Base-by-base conservation (phyloP, 164 flowering plant genomes). In the Cinnamomum micranthum region DNA sequence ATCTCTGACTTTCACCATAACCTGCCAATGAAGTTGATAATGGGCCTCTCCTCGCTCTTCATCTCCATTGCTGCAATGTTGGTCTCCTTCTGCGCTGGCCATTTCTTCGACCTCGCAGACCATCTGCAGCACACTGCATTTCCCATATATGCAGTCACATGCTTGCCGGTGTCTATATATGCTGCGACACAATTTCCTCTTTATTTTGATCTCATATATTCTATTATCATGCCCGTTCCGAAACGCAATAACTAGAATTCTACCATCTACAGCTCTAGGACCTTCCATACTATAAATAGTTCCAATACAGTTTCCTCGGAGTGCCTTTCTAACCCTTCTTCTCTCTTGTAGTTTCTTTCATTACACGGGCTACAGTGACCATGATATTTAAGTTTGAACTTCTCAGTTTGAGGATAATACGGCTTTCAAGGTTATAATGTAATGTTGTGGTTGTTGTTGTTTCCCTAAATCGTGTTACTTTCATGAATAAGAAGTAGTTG, bases 41-140 rank as follows among this genome's bases (percentile, higher is more conserved):
- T 75, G 20, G 81, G 78, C 50, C 74, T 78, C 3, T 74, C 79
- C 15, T 71, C 77, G 6, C 76, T 81, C 31, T 79, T 81, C 59
- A 25, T 79, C 12, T 78, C 81, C 11, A 71, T 81, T 20, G 78
- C 74, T 70, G 20, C 79, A 15, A 74, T 81, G 74, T 52, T 81
- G 73, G 69, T 78, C 10, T 78, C 81, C 3, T 81, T 79, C 71
- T 79, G 76, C 22, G 71, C 81, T 23, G 81, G 81, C n/a, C 77
- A 78, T 50, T 78, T 68, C 75, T 76, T 81, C 65, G 75, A 78
- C 14, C 80, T 81, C 1, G 62, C 41, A 58, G 74, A 79, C 11
- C 28, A 68, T 65, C 68, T 74, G 6, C 68, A 65, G 47, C 63
- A 20, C 17, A 64, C 76, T 0, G 68, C 76, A 25, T 24, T 75